Conservation (phyloP, 768 basidiomycete genomes). For the Erythrobasidium yunnanense region DNA sequence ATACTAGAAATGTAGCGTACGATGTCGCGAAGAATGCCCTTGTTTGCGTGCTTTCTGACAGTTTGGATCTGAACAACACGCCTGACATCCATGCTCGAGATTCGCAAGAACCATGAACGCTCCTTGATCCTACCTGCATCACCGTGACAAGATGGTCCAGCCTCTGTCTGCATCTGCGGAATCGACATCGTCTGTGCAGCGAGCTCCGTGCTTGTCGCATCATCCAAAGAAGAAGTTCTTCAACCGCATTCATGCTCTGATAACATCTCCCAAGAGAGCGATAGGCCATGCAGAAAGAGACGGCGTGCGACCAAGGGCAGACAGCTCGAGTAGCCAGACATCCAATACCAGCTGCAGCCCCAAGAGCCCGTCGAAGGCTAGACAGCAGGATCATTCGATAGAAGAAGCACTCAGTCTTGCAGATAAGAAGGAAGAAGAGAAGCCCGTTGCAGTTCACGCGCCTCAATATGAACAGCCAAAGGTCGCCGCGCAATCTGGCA, state of each 20-base stretch:
- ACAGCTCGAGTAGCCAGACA: not conserved
- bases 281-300: slow-evolving; percentile 12
- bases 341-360: not conserved
- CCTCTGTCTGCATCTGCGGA: no score
- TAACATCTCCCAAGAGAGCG: slow-evolving; percentile 21
- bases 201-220: no score
- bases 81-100: no score
- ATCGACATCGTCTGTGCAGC: no score
- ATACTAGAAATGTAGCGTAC: no score
- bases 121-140: no score
- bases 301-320: not conserved
- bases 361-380: not conserved
- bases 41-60: no score
- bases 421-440: not conserved
- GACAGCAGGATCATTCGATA: not conserved
- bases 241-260: slow-evolving; percentile 15
- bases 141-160: no score
- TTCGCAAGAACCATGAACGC: no score
- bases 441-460: not conserved
- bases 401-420: not conserved
- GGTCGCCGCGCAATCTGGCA: not conserved
- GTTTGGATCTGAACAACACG: no score
- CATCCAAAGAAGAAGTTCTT: slow-evolving; percentile 10
- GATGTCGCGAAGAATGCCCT: no score
- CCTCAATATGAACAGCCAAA: not conserved